Conservation (phyloP, 129 eudicot genomes). For the Dittrichia graveolens region DNA sequence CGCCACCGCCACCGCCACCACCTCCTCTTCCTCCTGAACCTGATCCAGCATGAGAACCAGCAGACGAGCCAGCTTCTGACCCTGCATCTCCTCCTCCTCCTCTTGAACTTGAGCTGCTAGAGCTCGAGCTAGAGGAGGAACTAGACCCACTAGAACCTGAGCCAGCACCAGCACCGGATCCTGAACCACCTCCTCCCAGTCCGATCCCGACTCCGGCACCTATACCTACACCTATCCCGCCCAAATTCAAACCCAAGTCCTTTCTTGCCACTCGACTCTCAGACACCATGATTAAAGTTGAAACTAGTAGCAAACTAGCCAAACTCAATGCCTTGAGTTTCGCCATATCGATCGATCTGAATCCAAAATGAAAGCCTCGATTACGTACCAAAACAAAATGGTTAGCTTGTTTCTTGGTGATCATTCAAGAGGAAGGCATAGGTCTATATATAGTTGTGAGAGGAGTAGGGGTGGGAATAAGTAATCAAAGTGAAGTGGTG, state of each 20-base stretch:
- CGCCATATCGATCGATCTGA: constrained; percentile 28
- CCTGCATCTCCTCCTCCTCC: constrained; percentile 55
- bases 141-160: constrained; percentile 24
- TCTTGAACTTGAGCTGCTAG: constrained; percentile 46
- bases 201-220: constrained; percentile 70
- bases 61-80: constrained; percentile 58
- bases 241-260: constrained; percentile 62
- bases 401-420: constrained; percentile 30
- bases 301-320: constrained; percentile 37
- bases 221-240: constrained; percentile 59
- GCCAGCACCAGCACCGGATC: constrained; percentile 47
- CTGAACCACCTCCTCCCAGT: constrained; percentile 65
- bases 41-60: constrained; percentile 66
- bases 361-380: not conserved
- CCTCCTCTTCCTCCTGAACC: constrained; percentile 22
- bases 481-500: constrained; percentile 19
- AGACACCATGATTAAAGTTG: constrained; percentile 38
- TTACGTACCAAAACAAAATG: not conserved
- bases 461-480: constrained; percentile 13
- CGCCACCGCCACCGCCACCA: constrained; percentile 9
- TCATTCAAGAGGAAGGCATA: not conserved
- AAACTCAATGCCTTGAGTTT: constrained; percentile 29
- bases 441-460: constrained; percentile 50
- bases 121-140: constrained; percentile 46
- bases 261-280: constrained; percentile 71